Base-by-base conservation (phyloP, 345 rosid species). In the Arabidopsis suecica region DNA sequence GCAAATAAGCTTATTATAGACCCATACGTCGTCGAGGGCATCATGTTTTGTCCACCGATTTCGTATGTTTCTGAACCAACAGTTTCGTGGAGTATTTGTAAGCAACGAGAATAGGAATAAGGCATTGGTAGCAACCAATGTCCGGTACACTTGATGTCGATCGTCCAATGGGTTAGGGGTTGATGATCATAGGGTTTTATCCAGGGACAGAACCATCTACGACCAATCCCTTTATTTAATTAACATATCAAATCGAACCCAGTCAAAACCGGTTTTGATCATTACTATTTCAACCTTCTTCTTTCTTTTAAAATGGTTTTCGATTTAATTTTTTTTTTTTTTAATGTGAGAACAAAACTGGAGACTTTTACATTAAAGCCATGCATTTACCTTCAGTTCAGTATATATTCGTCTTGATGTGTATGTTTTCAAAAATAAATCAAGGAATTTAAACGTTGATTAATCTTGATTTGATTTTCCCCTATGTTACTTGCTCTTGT, bases 121-220 rank as follows among this genome's bases (percentile, higher is more conserved):
- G 57, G 57, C 3, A 48, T 18, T 20, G 57, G 69, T 32, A 65
- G 25, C 69, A 65, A 65, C 37, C 34, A 65, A 14, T 61, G 44
- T 12, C 34, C 57, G 10, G 69, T 62, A 41, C 7, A 13, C 16
- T 62, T 62, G 45, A 36, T 28, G 40, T 62, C 36, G 11, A 28
- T 41, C 6, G 7, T 62, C 36, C 41, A 34, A 25, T 25, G 32
- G 32, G 42, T 36, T 58, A 25, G 51, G 32, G 45, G 40, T 20
- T 59, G 47, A 37, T 59, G 58, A 53, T 53, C 33, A 5, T 53
- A 5, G 11, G 47, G 37, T 42, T 62, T 42, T 14, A 62, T 42
- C 67, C 53, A 62, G 37, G 42, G 70, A 65, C 58, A 18, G 44
- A 34, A 49, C 70, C 70, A 62, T 7, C 1, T 11, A 14, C 13